These are phyloP conservation scores for Cryptococcus neoformans DNA, from an alignment of 1,284 basidiomycete species.

Conservation along the genomic window DNA sequence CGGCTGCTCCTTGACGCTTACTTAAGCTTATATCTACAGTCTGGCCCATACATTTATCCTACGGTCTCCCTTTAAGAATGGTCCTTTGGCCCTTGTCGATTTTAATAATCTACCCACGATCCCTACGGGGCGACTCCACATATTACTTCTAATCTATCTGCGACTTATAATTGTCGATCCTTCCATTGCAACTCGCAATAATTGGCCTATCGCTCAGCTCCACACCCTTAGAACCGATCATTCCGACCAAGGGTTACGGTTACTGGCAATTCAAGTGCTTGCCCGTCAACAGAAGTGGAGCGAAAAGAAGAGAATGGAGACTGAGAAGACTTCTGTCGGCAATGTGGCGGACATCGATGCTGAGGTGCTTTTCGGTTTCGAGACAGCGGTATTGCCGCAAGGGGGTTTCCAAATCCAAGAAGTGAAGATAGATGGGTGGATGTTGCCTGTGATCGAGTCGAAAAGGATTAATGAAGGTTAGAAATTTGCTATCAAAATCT, in stretches of 20 bases:
- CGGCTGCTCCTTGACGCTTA: constrained; percentile 1
- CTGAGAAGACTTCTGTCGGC: constrained; percentile 64
- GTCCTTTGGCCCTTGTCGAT: constrained; percentile 23
- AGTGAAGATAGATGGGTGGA: constrained; percentile 66
- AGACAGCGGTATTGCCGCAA: constrained; percentile 3
- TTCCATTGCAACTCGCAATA: constrained; percentile 59
- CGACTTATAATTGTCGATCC: constrained; percentile 72
- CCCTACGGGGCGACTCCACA: constrained; percentile 58
- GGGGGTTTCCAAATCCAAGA: constrained; percentile 30
- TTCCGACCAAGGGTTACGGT: constrained; percentile 61
- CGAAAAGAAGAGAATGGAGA: constrained; percentile 64
- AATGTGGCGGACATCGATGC: constrained; percentile 59
- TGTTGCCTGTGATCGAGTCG: constrained; percentile 66
- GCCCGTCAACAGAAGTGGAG: constrained; percentile 70
- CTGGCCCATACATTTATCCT: constrained; percentile 45
- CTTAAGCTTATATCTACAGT: constrained; percentile 3
- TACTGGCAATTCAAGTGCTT: constrained; percentile 73
- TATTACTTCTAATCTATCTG: constrained; percentile 71
- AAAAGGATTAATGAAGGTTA: constrained; percentile 59
- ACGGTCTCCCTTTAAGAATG: constrained; percentile 41
- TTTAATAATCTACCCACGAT: constrained; percentile 50
- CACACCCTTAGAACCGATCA: constrained; percentile 50
- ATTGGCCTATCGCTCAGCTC: constrained; percentile 63
- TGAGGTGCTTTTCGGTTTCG: constrained; percentile 24
- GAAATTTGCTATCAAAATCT: constrained; percentile 46